Percentiles rank a stretch among this genome's conserved stretches.
phyloP scores from a whole-genome alignment of 768 basidiomycete species.

The Leccinum subgranulosum region DNA sequence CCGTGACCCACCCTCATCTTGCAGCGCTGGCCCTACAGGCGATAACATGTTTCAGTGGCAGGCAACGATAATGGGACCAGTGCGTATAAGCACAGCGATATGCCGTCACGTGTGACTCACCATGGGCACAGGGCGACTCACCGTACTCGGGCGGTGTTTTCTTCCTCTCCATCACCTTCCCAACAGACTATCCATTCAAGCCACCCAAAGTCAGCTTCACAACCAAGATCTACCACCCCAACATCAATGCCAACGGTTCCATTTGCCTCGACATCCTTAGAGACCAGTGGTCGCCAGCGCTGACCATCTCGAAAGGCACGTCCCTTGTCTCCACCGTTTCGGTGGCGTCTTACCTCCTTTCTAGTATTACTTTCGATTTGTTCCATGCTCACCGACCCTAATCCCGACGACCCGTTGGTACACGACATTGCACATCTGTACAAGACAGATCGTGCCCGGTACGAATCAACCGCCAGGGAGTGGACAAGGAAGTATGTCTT shows the following conservation, averaged over 20 bases:
- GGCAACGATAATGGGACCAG: constrained; percentile 99
- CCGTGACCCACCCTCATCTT: constrained; percentile 98
- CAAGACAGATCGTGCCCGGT: constrained; percentile 97
- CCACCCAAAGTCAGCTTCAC: constrained; percentile 99
- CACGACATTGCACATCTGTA: constrained; percentile 98
- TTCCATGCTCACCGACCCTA: constrained; percentile 99
- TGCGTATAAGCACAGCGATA: constrained; percentile 41
- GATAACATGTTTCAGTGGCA: constrained; percentile 99
- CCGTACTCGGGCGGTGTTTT: constrained; percentile 99
- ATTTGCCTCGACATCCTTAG: constrained; percentile 98
- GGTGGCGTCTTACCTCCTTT: neutral
- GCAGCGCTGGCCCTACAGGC: constrained; percentile 96
- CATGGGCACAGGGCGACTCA: constrained; percentile 74
- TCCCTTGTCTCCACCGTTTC: neutral
- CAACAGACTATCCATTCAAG: constrained; percentile 99
- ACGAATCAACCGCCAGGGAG: constrained; percentile 97
- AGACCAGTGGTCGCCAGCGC: constrained; percentile 98
- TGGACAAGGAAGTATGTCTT: constrained; percentile 95
- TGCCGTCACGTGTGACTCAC: constrained; percentile 21
- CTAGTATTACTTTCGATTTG: constrained; percentile 95
- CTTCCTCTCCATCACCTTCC: constrained; percentile 93
- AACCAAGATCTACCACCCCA: constrained; percentile 99
- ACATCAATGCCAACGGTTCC: constrained; percentile 99
- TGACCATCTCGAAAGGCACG: constrained; percentile 98
- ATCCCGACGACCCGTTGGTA: constrained; percentile 97